Evolutionary conservation across 1,139 yeast genomes (phyloP).

Genomic region (Geotrichum klebahnii): DNA sequence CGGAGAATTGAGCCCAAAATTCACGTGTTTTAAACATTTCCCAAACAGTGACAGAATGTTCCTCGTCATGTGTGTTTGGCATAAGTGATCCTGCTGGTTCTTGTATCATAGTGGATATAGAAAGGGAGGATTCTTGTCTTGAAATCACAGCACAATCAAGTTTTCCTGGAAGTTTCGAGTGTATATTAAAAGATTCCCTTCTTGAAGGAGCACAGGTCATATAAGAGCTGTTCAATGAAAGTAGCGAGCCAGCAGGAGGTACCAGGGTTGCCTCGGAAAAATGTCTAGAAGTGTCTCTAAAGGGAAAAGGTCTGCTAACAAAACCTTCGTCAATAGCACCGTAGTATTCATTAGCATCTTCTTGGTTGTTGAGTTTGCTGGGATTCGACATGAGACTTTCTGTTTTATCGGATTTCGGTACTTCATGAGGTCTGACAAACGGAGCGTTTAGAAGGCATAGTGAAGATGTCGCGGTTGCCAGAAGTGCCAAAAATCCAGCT

Average conservation of each 20-base stretch:
- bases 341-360: background rate
- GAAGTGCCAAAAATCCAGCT: conserved; percentile 32
- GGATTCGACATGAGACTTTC: background rate
- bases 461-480: conserved; percentile 33
- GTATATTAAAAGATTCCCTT: background rate
- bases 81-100: background rate
- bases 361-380: background rate
- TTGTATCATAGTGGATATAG: background rate
- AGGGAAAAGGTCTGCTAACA: background rate
- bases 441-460: conserved; percentile 33
- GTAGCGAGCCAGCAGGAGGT: conserved; percentile 3
- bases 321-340: background rate
- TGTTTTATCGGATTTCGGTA: background rate
- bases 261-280: conserved; percentile 1
- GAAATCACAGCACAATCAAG: background rate
- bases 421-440: conserved; percentile 29
- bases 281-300: conserved; percentile 5
- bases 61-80: background rate
- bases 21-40: conserved; percentile 21
- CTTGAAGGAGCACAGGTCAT: conserved; percentile 1
- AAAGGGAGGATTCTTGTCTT: background rate
- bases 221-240: conserved; percentile 5
- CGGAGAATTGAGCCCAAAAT: conserved; percentile 41
- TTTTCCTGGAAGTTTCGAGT: background rate
- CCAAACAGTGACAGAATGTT: conserved; percentile 1